Evolutionary conservation across 768 basidiomycete genomes (phyloP).

Genomic region (Candolleomyces efflorescens): DNA sequence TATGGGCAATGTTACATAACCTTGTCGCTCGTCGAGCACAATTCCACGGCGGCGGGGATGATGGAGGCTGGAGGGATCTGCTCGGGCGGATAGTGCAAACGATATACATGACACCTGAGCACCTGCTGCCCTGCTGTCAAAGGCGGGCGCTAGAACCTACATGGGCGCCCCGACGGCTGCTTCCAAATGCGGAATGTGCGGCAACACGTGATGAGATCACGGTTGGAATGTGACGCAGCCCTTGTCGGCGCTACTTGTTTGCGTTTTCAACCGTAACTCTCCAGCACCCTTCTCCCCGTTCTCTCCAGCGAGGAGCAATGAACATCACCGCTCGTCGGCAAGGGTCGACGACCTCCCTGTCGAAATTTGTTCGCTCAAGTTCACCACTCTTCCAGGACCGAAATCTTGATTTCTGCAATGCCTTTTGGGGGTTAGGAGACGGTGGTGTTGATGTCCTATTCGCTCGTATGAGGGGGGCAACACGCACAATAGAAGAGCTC

Average conservation of each 20-base stretch:
- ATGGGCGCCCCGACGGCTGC: too few relatives aligned
- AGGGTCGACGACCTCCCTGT: slow-evolving; percentile 77
- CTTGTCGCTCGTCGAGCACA: too few relatives aligned
- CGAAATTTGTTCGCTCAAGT: slow-evolving; percentile 57
- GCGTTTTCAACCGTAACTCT: slow-evolving; percentile 4
- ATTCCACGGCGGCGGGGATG: too few relatives aligned
- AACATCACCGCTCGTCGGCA: slow-evolving; percentile 60
- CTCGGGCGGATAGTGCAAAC: too few relatives aligned
- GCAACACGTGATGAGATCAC: too few relatives aligned
- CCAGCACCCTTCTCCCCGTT: slow-evolving; percentile 4
- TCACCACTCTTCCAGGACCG: slow-evolving; percentile 46
- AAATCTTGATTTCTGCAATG: slow-evolving; percentile 89
- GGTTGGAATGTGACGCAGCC: not conserved
- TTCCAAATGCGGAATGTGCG: too few relatives aligned
- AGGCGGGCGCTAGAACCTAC: too few relatives aligned
- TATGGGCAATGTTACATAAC: too few relatives aligned
- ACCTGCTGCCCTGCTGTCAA: too few relatives aligned
- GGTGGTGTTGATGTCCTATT: slow-evolving; percentile 89
- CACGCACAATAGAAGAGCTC: slow-evolving; percentile 86
- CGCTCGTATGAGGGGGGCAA: slow-evolving; percentile 82
- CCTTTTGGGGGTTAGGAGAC: slow-evolving; percentile 90
- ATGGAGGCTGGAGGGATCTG: too few relatives aligned
- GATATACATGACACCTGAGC: too few relatives aligned
- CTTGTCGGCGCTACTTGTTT: slow-evolving; percentile 2
- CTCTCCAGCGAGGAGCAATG: slow-evolving; percentile 18